A percentile compares a stretch with the other conserved stretches of the same genome.
phyloP scores from a whole-genome alignment of 2,329 filamentous ascomycete genomes.

The Venturia oleaginea region DNA sequence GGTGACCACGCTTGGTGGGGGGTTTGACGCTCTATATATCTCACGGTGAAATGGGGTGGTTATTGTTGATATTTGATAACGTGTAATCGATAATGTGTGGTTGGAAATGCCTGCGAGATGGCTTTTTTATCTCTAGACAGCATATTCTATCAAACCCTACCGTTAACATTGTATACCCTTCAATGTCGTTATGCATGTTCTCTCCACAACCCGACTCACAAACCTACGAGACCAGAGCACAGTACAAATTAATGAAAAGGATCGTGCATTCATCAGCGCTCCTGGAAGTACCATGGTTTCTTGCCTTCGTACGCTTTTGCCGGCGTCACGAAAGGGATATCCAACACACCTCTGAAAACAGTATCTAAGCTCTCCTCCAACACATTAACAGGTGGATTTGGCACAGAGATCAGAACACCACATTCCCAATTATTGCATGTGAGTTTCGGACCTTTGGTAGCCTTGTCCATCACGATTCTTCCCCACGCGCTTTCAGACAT shows the following conservation, averaged over 20 bases:
- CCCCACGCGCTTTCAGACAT: slow-evolving; percentile 93
- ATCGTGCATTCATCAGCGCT: not conserved
- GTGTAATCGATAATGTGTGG: no score
- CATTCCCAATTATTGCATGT: slow-evolving; percentile 94
- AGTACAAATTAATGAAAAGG: not conserved
- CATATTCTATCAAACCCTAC: no score
- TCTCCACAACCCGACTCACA: no score
- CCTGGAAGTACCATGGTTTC: slow-evolving; percentile 9
- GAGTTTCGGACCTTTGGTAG: slow-evolving; percentile 60
- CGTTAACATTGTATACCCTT: no score
- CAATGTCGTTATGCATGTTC: no score
- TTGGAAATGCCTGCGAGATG: no score
- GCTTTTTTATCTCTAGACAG: no score
- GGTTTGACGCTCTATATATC: no score
- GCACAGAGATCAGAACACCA: slow-evolving; percentile 66
- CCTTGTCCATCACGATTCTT: slow-evolving; percentile 60
- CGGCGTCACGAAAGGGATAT: slow-evolving; percentile 5
- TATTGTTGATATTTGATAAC: no score
- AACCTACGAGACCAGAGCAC: no score
- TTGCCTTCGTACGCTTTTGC: not conserved
- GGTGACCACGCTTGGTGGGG: no score
- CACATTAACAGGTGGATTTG: not conserved
- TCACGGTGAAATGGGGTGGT: no score
- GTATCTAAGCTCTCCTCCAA: slow-evolving; percentile 2
- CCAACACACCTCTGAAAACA: slow-evolving; percentile 5